Evolutionary conservation across 2,329 filamentous ascomycete species (phyloP).

Genomic region (Botrytis deweyae): DNA sequence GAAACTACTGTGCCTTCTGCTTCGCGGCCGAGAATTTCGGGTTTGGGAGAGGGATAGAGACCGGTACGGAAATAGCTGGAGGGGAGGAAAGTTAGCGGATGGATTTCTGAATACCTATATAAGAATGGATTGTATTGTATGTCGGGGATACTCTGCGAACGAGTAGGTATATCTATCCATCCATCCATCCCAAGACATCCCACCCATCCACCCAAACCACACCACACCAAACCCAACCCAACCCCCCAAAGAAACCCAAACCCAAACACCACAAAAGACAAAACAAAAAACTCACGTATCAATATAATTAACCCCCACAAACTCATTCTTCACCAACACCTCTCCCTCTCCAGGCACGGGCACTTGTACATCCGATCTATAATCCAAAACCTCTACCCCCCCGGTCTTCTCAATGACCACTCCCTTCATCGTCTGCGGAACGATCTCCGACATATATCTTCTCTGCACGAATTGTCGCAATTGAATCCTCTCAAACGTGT

Average conservation of each 20-base stretch:
- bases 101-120: background rate
- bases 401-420: conserved; percentile 71
- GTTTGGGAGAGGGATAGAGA: conserved; percentile 71
- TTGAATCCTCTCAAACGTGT: too few relatives aligned
- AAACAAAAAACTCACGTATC: conserved; percentile 58
- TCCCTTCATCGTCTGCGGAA: conserved; percentile 52
- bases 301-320: conserved; percentile 82
- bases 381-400: conserved; percentile 70
- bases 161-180: background rate
- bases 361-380: conserved; percentile 68
- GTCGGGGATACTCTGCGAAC: background rate
- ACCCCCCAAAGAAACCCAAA: background rate
- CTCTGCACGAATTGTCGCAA: background rate
- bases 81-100: background rate
- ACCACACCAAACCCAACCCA: too few relatives aligned
- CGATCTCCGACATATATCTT: conserved; percentile 13
- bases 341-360: conserved; percentile 66
- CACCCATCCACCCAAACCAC: background rate
- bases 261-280: too few relatives aligned
- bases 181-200: too few relatives aligned
- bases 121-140: background rate
- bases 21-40: conserved; percentile 78
- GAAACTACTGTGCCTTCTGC: conserved; percentile 69
- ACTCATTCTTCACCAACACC: conserved; percentile 77
- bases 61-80: conserved; percentile 81